These are phyloP conservation scores for Penicillium coprophilum DNA, from an alignment of 495 filamentous ascomycete genomes.

Conservation along the genomic window DNA sequence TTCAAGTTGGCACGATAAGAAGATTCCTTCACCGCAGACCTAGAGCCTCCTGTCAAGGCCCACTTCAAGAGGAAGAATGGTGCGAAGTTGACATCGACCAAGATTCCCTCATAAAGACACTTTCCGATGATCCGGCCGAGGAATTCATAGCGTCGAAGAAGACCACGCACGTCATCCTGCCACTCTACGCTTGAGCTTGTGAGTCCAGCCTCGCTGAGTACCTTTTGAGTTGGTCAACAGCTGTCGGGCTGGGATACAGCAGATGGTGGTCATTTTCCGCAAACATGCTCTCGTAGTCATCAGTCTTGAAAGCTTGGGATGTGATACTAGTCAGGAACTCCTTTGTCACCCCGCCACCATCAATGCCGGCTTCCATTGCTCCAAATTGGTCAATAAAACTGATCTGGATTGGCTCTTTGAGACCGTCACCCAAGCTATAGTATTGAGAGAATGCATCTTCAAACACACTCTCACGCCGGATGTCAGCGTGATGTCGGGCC, in stretches of 20 bases:
- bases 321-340: constrained; percentile 94
- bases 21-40: constrained; percentile 60
- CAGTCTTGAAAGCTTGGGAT: constrained; percentile 74
- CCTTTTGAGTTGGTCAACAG: constrained; percentile 70
- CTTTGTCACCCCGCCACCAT: constrained; percentile 96
- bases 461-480: constrained; percentile 78
- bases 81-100: constrained; percentile 91
- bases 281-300: constrained; percentile 60
- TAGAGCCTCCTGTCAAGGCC: constrained; percentile 69
- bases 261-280: constrained; percentile 85
- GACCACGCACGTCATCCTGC: constrained; percentile 55
- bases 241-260: constrained; percentile 83
- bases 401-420: constrained; percentile 98
- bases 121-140: constrained; percentile 91
- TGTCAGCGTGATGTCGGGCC: constrained; percentile 74
- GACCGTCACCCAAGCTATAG: constrained; percentile 72
- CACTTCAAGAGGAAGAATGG: constrained; percentile 96
- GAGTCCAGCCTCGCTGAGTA: constrained; percentile 53
- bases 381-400: constrained; percentile 93
- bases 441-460: constrained; percentile 84
- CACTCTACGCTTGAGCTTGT: constrained; percentile 55
- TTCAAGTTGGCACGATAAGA: constrained; percentile 87
- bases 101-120: constrained; percentile 95
- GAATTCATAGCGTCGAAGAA: constrained; percentile 84
- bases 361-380: constrained; percentile 86